phyloP scores from a whole-genome alignment of 331 rosid genomes.

The Dryas integrifolia region DNA sequence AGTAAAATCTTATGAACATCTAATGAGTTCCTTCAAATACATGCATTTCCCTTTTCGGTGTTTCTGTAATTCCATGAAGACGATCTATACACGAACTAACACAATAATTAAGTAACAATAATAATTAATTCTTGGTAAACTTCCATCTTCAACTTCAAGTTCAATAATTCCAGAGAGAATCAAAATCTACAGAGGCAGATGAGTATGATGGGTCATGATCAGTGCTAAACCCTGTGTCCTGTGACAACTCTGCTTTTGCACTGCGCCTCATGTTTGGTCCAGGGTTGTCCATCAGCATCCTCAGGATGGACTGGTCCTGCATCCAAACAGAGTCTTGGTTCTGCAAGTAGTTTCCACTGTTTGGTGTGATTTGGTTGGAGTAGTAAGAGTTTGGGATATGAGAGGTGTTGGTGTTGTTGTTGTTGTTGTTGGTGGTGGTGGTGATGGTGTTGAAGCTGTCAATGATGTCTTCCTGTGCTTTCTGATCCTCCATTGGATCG shows the following conservation, averaged over 20 bases:
- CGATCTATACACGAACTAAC: slow-evolving; percentile 12
- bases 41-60: neutral
- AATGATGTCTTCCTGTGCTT: slow-evolving; percentile 23
- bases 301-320: slow-evolving; percentile 44
- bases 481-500: slow-evolving; percentile 44
- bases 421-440: slow-evolving; percentile 2
- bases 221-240: slow-evolving; percentile 33
- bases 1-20: neutral
- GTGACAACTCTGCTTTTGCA: slow-evolving; percentile 28
- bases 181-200: slow-evolving; percentile 41
- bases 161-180: slow-evolving; percentile 54
- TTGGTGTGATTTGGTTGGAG: slow-evolving; percentile 22
- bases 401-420: slow-evolving; percentile 20
- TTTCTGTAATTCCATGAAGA: neutral
- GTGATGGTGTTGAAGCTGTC: slow-evolving; percentile 30
- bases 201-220: slow-evolving; percentile 47
- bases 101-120: slow-evolving; percentile 6
- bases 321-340: slow-evolving; percentile 22
- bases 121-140: slow-evolving; percentile 10
- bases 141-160: neutral
- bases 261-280: slow-evolving; percentile 21
- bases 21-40: neutral
- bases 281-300: slow-evolving; percentile 43
- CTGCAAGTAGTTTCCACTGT: slow-evolving; percentile 29
- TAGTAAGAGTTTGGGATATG: neutral